These are phyloP conservation scores for Circinella umbellata DNA, from an alignment of 371 early-diverging fungal genomes.

Conservation along the genomic window DNA sequence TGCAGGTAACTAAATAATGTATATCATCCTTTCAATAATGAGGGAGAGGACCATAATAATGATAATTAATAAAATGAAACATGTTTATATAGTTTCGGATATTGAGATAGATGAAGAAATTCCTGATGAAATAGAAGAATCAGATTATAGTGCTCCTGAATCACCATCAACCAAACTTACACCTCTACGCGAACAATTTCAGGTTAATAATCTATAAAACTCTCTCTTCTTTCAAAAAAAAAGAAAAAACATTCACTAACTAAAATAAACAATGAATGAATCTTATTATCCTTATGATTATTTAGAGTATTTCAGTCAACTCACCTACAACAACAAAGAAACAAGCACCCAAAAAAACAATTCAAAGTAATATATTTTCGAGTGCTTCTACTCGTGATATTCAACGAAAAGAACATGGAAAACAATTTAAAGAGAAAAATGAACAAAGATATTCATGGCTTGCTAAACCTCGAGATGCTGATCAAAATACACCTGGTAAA, in stretches of 20 bases:
- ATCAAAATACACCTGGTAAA: conserved; percentile 63
- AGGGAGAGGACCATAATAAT: too few species aligned
- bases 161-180: conserved; percentile 9
- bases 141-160: not conserved
- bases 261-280: not conserved
- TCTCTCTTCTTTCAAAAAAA: not conserved
- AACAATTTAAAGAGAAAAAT: conserved; percentile 84
- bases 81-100: not conserved
- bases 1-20: not conserved
- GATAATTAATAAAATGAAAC: too few species aligned
- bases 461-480: conserved; percentile 78
- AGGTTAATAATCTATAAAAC: not conserved
- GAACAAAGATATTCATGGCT: conserved; percentile 89
- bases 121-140: not conserved
- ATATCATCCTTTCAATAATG: too few species aligned
- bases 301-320: conserved; percentile 11
- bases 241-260: too few species aligned
- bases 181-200: conserved; percentile 24
- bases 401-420: conserved; percentile 38
- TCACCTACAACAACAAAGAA: not conserved
- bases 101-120: conserved; percentile 1
- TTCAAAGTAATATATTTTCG: not conserved
- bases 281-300: not conserved
- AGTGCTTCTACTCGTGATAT: conserved; percentile 8
- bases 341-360: not conserved